Percentiles rank a stretch among this genome's conserved stretches.
These are phyloP conservation scores for Podaxis sp. DNA, from an alignment of 768 basidiomycete genomes.

Conservation along the genomic window DNA sequence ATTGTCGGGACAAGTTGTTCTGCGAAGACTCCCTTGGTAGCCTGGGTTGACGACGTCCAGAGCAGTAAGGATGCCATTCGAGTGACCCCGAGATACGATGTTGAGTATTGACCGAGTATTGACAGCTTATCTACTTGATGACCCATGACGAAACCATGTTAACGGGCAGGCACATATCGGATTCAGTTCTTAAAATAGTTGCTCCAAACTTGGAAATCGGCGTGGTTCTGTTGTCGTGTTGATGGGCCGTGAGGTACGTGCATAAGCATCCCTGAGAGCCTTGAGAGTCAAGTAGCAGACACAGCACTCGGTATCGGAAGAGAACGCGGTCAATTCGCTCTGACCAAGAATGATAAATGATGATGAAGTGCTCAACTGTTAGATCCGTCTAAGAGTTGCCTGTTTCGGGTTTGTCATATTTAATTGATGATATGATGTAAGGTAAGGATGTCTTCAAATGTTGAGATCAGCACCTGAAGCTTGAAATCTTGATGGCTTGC, in stretches of 20 bases:
- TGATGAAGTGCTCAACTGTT: neutral
- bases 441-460: neutral
- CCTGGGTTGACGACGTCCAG: too few species aligned
- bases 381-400: neutral
- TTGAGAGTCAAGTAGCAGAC: neutral
- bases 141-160: too few species aligned
- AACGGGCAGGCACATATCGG: neutral
- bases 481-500: neutral
- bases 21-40: too few species aligned
- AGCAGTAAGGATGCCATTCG: too few species aligned
- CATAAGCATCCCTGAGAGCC: neutral
- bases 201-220: neutral
- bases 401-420: neutral
- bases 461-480: neutral
- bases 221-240: neutral
- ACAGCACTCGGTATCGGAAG: neutral
- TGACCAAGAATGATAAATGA: neutral
- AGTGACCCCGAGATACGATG: too few species aligned
- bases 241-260: neutral
- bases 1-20: too few species aligned
- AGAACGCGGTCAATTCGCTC: neutral
- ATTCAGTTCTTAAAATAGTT: neutral
- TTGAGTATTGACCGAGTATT: too few species aligned
- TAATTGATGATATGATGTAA: neutral
- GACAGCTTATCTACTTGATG: too few species aligned